Conservation (phyloP, 768 basidiomycete genomes). For the Pulveroboletus ravenelii region DNA sequence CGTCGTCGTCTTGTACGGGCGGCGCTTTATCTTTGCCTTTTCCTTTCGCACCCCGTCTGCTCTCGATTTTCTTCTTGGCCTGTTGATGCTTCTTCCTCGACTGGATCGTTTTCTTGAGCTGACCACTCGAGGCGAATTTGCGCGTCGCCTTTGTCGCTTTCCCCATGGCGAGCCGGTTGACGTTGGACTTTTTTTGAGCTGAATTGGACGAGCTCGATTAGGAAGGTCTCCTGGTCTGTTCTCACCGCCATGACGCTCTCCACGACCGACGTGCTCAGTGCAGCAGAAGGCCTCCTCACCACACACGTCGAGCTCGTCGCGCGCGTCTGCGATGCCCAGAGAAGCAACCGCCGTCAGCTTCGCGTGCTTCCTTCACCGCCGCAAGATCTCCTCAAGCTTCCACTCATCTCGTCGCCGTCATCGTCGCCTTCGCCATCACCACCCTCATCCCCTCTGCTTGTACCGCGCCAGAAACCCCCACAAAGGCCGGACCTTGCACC, state of each 20-base stretch:
- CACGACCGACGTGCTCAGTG: conserved; percentile 49
- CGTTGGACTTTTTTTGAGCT: too few species aligned
- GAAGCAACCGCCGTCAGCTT: conserved; percentile 51
- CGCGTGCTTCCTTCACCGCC: conserved; percentile 53
- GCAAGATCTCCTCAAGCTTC: conserved; percentile 48
- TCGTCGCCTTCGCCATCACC: conserved; percentile 48
- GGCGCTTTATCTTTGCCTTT: conserved; percentile 21
- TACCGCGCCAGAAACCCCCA: conserved; percentile 30
- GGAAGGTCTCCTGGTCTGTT: conserved; percentile 11
- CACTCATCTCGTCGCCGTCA: conserved; percentile 54
- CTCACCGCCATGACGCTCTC: conserved; percentile 7
- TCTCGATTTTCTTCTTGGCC: conserved; percentile 64
- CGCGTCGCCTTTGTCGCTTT: conserved; percentile 67
- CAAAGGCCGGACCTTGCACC: conserved; percentile 53
- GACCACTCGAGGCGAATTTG: conserved; percentile 85
- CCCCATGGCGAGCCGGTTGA: conserved; percentile 33
- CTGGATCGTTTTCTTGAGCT: conserved; percentile 83
- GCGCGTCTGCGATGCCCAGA: conserved; percentile 53
- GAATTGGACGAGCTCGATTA: conserved; percentile 5
- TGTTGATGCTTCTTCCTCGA: conserved; percentile 79
- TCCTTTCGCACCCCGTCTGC: conserved; percentile 46
- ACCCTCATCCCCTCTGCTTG: conserved; percentile 40
- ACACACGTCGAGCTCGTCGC: conserved; percentile 56
- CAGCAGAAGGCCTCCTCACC: conserved; percentile 62
- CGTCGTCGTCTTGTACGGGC: conserved; percentile 29